A percentile compares a stretch with the other conserved stretches of the same genome.
Conservation (phyloP, 805 yeast species). For the Hanseniaspora valbyensis region DNA sequence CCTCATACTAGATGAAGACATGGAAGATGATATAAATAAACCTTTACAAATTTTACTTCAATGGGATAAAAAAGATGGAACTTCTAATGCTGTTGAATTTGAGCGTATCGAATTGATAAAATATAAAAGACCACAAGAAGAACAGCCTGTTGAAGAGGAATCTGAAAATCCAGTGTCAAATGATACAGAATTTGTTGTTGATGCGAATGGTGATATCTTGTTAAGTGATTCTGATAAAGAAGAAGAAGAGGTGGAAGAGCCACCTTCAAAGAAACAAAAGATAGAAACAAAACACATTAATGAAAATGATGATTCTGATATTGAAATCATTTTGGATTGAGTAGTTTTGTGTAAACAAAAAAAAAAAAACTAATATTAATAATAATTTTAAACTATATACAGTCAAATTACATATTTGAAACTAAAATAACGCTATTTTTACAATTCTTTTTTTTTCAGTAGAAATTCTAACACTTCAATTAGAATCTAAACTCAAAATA, state of each 20-base stretch:
- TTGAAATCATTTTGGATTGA: conserved; percentile 23
- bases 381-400: too few relatives aligned
- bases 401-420: too few relatives aligned
- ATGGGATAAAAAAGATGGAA: conserved; percentile 12
- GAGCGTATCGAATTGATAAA: conserved; percentile 26
- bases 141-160: conserved; percentile 7
- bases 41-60: conserved; percentile 37
- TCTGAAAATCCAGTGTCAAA: conserved; percentile 3
- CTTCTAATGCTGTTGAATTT: conserved; percentile 19
- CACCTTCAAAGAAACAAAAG: conserved; percentile 17
- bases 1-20: conserved; percentile 72
- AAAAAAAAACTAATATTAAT: conserved; percentile 18
- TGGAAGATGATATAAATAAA: conserved; percentile 44
- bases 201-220: conserved; percentile 23
- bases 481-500: background rate
- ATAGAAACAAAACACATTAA: too few relatives aligned
- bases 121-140: conserved; percentile 13
- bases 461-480: background rate
- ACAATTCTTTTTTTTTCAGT: background rate
- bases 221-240: conserved; percentile 15
- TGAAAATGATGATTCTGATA: conserved; percentile 16
- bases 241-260: background rate
- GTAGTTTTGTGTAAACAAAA: conserved; percentile 20
- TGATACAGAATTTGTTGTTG: background rate
- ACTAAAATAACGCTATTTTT: conserved; percentile 12